Evolutionary conservation across 73 alveolate genomes (phyloP).

Genomic region (Urostyla sp.): DNA sequence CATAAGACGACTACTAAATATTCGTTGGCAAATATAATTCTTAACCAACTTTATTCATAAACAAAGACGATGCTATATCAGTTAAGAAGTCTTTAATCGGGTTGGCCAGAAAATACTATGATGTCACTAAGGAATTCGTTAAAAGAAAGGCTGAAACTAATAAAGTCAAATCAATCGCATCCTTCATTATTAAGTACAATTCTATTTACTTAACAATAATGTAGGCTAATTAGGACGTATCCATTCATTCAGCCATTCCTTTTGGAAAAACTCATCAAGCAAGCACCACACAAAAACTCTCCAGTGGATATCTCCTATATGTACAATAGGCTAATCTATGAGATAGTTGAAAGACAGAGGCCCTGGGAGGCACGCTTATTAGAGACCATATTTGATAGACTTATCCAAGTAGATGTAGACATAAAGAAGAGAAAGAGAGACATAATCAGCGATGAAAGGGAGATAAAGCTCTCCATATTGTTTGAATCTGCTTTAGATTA

Average conservation of each 20-base stretch:
- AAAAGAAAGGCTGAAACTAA: not conserved
- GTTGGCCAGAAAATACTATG: not conserved
- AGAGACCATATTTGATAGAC: slow-evolving; percentile 19
- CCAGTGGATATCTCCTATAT: not conserved
- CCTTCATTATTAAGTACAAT: not conserved
- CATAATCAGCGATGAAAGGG: slow-evolving; percentile 16
- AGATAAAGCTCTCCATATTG: slow-evolving; percentile 23
- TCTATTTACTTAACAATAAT: no score
- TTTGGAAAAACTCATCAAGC: not conserved
- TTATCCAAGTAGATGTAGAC: slow-evolving; percentile 39
- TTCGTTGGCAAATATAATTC: slow-evolving; percentile 6
- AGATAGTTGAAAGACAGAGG: slow-evolving; percentile 1
- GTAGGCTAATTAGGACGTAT: not conserved
- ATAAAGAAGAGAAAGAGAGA: slow-evolving; percentile 7
- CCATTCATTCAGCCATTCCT: slow-evolving; percentile 14
- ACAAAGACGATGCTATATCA: slow-evolving; percentile 41
- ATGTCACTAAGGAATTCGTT: not conserved
- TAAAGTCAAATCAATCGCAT: not conserved
- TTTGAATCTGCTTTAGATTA: slow-evolving; percentile 5
- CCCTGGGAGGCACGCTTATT: not conserved
- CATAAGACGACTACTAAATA: not conserved
- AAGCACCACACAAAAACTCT: slow-evolving; percentile 29
- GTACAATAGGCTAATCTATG: slow-evolving; percentile 5
- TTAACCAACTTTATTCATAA: slow-evolving; percentile 19
- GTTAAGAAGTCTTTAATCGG: slow-evolving; percentile 10